Base-by-base conservation (phyloP, 805 yeast genomes). In the Dipodascopsis uninucleata region DNA sequence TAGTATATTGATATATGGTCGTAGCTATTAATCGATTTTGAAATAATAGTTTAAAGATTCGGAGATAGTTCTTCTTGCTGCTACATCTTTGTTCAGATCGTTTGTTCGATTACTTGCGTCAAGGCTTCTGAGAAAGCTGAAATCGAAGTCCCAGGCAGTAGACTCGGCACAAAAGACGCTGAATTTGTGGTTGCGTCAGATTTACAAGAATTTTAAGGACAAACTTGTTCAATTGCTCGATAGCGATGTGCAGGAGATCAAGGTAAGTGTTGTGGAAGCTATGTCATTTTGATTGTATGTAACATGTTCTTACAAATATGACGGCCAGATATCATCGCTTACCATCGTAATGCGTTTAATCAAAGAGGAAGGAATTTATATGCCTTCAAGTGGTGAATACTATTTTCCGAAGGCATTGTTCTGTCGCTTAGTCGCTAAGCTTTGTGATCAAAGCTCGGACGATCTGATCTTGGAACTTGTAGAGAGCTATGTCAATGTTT, bases 361-460 rank as follows among this genome's bases (percentile, higher is more conserved):
- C 64, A 71, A 49, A 67, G 58, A 43, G 12, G 95, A 85, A 63
- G 70, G 81, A 25, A 60, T 64, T 24, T 62, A 74, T 59, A 66
- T 78, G 58, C 71, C 84, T 10, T 65, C 68, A 40, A 61, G 61
- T 22, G 68, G 70, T 40, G 79, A 82, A 46, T 74, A 78, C 39
- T 79, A 68, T 58, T 86, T 85, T 62, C 84, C 95, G 5, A 75
- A 67, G 64, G 36, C 68, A 76, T 8, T 79, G 71, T 59, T 74
- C 64, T 49, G 61, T 61, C 24, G 64, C 76, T 34, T 65, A 75
- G 4, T 60, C 44, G 24, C 49, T 31, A 36, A 60, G 31, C 59
- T 74, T 2, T 52, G 75, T 9, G 49, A 65, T 31, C 52, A 62
- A 10, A 36, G 55, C 6, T 66, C 67, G 3, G 56, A 69, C 4